phyloP scores from a whole-genome alignment of 2,329 filamentous ascomycete species.

The Diaporthe velutina region DNA sequence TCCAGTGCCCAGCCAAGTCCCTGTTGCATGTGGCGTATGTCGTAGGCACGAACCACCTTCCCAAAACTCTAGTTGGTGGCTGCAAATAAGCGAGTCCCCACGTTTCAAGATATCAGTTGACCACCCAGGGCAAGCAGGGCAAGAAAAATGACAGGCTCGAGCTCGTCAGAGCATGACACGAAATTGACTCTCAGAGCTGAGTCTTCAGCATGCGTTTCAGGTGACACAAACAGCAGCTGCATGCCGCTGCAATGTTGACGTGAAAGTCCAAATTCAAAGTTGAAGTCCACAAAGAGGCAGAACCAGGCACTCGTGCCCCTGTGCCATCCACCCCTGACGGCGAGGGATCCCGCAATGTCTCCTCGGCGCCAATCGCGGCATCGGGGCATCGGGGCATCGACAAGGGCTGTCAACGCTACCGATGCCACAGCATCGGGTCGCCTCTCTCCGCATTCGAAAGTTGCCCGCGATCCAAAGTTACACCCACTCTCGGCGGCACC shows the following conservation, averaged over 20 bases:
- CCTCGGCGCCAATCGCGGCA: conserved; percentile 27
- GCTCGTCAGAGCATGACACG: conserved; percentile 27
- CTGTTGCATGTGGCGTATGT: conserved; percentile 8
- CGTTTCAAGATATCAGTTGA: conserved; percentile 37
- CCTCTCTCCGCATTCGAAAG: conserved; percentile 26
- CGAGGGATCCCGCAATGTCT: conserved; percentile 23
- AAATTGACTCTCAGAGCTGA: conserved; percentile 29
- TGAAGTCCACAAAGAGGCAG: not conserved
- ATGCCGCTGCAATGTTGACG: not conserved
- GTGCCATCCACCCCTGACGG: conserved; percentile 16
- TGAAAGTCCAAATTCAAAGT: conserved; percentile 6
- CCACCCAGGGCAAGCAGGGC: conserved; percentile 9
- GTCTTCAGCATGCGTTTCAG: conserved; percentile 35
- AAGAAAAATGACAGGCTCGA: conserved; percentile 28
- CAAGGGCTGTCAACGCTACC: conserved; percentile 30
- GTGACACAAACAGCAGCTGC: conserved; percentile 12
- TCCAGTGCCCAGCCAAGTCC: conserved; percentile 18
- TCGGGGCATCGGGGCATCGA: conserved; percentile 14
- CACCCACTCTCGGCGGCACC: conserved; percentile 22
- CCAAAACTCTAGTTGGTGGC: conserved; percentile 28
- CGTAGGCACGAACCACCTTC: conserved; percentile 33
- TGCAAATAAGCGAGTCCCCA: conserved; percentile 33
- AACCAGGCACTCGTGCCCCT: conserved; percentile 2
- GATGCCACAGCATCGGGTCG: conserved; percentile 33
- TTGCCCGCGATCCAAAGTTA: conserved; percentile 19